These are phyloP conservation scores for Achaetomiella virescens DNA, from an alignment of 495 filamentous ascomycete genomes.

Conservation along the genomic window DNA sequence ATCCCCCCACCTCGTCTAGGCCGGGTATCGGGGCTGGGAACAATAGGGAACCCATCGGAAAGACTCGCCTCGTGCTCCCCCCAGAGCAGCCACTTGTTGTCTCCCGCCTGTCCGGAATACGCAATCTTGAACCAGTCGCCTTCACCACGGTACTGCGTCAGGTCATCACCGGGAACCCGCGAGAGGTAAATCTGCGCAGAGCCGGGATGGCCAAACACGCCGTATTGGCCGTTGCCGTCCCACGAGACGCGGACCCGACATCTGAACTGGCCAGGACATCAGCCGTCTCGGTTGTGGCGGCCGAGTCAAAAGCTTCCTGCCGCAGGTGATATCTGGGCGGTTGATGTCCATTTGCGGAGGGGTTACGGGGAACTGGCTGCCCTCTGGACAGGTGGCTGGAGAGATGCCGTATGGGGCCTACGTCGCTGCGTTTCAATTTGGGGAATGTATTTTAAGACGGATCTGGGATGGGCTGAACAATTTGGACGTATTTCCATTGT, in stretches of 20 bases:
- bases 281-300: slow-evolving; percentile 13
- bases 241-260: slow-evolving; percentile 15
- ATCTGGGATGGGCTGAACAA: neutral
- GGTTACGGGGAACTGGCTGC: neutral
- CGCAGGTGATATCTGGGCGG: slow-evolving; percentile 16
- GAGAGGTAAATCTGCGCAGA: slow-evolving; percentile 21
- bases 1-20: neutral
- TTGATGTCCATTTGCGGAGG: slow-evolving; percentile 1
- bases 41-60: no score
- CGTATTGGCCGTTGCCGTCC: slow-evolving; percentile 9
- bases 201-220: slow-evolving; percentile 8
- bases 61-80: slow-evolving; percentile 1
- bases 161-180: slow-evolving; percentile 14
- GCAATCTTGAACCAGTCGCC: slow-evolving; percentile 31
- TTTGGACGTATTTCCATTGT: slow-evolving; percentile 5
- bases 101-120: slow-evolving; percentile 4
- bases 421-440: neutral
- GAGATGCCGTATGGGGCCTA: neutral
- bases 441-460: no score
- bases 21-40: neutral
- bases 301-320: slow-evolving; percentile 13
- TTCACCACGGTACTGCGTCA: slow-evolving; percentile 17
- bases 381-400: neutral
- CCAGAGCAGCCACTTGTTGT: slow-evolving; percentile 9
- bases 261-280: slow-evolving; percentile 18